phyloP scores from a whole-genome alignment of 1,284 basidiomycete genomes.

The Moniliella sp. region DNA sequence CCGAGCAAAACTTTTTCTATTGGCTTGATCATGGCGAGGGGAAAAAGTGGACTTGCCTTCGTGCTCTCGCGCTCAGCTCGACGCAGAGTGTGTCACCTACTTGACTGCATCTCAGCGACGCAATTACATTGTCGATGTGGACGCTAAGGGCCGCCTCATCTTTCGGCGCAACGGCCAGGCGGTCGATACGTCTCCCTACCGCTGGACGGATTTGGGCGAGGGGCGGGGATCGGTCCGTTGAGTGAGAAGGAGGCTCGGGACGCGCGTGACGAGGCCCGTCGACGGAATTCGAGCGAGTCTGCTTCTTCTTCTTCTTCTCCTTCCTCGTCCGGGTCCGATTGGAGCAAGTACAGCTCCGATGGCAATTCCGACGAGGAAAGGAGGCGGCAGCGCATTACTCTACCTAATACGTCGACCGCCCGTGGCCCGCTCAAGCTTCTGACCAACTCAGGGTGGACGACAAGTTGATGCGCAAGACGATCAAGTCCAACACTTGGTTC shows the following conservation, averaged over 20 bases:
- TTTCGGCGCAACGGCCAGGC: constrained; percentile 49
- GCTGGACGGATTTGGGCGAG: constrained; percentile 22
- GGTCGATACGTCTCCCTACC: constrained; percentile 33
- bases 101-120: constrained; percentile 44
- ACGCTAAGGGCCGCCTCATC: constrained; percentile 46
- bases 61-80: constrained; percentile 48
- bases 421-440: constrained; percentile 6
- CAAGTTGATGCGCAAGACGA: constrained; percentile 15
- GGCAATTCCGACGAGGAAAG: constrained; percentile 3
- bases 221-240: constrained; percentile 24
- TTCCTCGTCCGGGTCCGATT: no score
- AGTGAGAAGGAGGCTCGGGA: constrained; percentile 10
- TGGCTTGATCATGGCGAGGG: constrained; percentile 54
- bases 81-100: constrained; percentile 40
- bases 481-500: constrained; percentile 1
- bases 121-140: constrained; percentile 49
- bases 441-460: constrained; percentile 14
- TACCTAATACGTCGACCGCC: constrained; percentile 7
- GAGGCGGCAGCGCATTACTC: constrained; percentile 8
- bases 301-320: constrained; percentile 7
- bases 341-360: constrained; percentile 1
- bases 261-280: background rate
- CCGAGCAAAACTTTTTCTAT: constrained; percentile 18
- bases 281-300: constrained; percentile 1
- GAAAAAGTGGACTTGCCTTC: constrained; percentile 45